Evolutionary conservation across 176 grass and related monocot genomes (phyloP), one percentile per base, ranked within the genome.

Genomic region (Avena atlantica): DNA sequence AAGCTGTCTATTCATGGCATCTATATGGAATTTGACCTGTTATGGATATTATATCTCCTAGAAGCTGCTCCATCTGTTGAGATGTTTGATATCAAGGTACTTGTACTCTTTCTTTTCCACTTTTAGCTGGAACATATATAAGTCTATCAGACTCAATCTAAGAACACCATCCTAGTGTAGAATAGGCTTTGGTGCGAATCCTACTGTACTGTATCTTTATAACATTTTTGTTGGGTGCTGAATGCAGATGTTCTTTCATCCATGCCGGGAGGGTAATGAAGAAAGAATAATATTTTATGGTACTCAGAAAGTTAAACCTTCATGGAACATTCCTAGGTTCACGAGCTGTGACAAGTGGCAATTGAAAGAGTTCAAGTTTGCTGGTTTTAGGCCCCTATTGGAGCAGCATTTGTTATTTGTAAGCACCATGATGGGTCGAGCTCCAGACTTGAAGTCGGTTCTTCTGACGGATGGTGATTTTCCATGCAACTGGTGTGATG

Each of bases 1-100:
- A 88, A 75, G 48, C 16, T 87, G 21, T 66, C 34, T 44, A 49
- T 77, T 1, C 59, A 68, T 77, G 86, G 40, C 34, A 57, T 88
- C 5, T 88, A 57, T 83, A 63, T 83, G 3, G 12, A 77, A 21
- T 88, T 88, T 83, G 49, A 83, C 21, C 60, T 88, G 1, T 19
- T 77, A 21, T 88, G 86, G 86, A 88, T 50, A 37, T 29, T 83
- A 21, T 12, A 69, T 69, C 70, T 83, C 16, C 80, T 88, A 57
- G 71, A 83, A 83, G 60, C 80, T 66, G 79, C 86, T 36, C 86
- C 80, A 12, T 47, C 36, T 0, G 12, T 83, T 3, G 51, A 83
- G 50, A 78, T 68, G 12, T 77, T 83, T 77, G 72, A 76, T 8
- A 12, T 81, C 5, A 16, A 57, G 74, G 74, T 78, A 78, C 74